phyloP scores from a whole-genome alignment of 192 early-diverging fungal species.

The Chytriomyces sp. region DNA sequence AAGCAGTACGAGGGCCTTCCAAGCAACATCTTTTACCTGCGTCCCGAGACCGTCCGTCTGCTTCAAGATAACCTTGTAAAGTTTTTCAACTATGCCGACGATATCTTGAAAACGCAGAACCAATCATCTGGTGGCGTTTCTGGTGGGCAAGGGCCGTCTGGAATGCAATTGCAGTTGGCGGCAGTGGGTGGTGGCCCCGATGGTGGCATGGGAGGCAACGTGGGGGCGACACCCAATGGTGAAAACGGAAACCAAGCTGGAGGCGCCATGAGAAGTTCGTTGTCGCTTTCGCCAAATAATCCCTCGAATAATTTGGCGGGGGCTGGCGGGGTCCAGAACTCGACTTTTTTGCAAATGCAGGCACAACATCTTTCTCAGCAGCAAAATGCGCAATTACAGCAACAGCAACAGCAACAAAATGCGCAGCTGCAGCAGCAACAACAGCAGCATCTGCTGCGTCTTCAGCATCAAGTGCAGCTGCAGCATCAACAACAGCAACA shows the following conservation, averaged over 20 bases:
- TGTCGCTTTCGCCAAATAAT: no score
- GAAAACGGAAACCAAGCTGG: no score
- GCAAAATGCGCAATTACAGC: neutral
- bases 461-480: neutral
- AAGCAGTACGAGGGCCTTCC: conserved; percentile 26
- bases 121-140: neutral
- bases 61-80: conserved; percentile 23
- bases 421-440: neutral
- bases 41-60: conserved; percentile 20
- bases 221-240: no score
- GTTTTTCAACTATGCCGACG: conserved; percentile 31
- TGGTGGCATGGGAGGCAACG: no score
- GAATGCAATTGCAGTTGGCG: no score
- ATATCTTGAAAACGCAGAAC: conserved; percentile 18
- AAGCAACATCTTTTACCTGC: conserved; percentile 22
- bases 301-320: neutral
- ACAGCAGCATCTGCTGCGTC: neutral
- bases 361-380: neutral
- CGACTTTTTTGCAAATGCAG: neutral
- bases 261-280: no score
- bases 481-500: conserved; percentile 11
- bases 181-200: no score
- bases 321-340: neutral
- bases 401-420: neutral
- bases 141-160: neutral